These are phyloP conservation scores for Aureobasidium pullulans DNA, from an alignment of 2,329 filamentous ascomycete genomes.

Conservation along the genomic window DNA sequence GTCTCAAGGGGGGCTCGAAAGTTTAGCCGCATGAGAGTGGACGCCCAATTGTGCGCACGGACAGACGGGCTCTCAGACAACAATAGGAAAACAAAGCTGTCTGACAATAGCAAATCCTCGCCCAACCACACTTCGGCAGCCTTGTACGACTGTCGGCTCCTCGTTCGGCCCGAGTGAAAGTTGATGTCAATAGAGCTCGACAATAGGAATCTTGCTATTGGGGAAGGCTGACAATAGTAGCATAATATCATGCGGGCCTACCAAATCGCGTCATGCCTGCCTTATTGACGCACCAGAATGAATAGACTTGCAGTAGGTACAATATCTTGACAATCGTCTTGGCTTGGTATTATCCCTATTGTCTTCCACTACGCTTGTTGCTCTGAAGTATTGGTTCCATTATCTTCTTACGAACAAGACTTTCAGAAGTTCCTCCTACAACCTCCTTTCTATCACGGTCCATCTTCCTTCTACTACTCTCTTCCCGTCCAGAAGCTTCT, in stretches of 20 bases:
- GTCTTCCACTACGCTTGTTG: background rate
- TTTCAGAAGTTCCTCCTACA: background rate
- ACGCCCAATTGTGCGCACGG: slow-evolving; percentile 4
- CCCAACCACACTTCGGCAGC: background rate
- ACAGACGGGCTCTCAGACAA: background rate
- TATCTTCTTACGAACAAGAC: background rate
- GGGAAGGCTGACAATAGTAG: slow-evolving; percentile 1
- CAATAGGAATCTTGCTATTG: slow-evolving; percentile 2
- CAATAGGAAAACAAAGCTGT: slow-evolving; percentile 9
- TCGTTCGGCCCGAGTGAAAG: background rate
- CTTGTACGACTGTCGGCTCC: background rate
- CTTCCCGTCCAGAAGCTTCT: background rate
- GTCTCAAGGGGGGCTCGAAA: background rate
- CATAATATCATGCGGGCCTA: background rate
- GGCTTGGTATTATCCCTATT: background rate
- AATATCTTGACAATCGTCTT: background rate
- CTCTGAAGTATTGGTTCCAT: background rate
- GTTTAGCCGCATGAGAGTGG: background rate
- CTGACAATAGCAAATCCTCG: slow-evolving; percentile 1
- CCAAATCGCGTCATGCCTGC: background rate
- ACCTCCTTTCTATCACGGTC: no score
- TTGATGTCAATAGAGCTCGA: background rate
- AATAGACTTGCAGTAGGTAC: background rate
- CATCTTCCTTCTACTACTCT: background rate
- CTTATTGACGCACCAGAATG: slow-evolving; percentile 10